These are phyloP conservation scores for Berberis thunbergii DNA, from an alignment of 164 flowering plant species.

Conservation along the genomic window DNA sequence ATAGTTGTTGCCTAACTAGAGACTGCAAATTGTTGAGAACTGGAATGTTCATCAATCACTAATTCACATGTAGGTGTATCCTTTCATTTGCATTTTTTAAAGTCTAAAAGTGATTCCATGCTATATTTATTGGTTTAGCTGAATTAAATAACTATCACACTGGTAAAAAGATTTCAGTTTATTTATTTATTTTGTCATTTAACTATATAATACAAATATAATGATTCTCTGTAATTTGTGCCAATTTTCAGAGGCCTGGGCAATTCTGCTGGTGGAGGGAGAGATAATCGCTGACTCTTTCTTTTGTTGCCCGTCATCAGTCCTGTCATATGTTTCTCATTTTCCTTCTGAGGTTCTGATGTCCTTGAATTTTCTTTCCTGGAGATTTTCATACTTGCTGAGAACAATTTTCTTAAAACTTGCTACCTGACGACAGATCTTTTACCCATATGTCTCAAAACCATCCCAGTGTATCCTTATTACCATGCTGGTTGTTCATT, in stretches of 20 bases:
- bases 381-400: conserved; percentile 5
- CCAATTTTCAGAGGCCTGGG: conserved; percentile 27
- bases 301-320: conserved; percentile 9
- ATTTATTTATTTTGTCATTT: not conserved
- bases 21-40: no score
- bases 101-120: no score
- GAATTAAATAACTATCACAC: no score
- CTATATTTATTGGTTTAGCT: no score
- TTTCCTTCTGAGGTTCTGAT: conserved; percentile 5
- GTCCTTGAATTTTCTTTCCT: not conserved
- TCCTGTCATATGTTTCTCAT: conserved; percentile 7
- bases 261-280: conserved; percentile 24
- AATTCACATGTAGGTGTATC: no score
- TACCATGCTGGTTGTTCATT: not conserved
- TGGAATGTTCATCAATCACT: no score
- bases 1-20: no score
- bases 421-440: conserved; percentile 2
- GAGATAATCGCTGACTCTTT: conserved; percentile 32
- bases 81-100: no score
- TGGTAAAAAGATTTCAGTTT: no score
- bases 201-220: not conserved
- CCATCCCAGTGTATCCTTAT: conserved; percentile 7
- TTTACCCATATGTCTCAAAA: conserved; percentile 3
- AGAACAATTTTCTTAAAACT: conserved; percentile 12
- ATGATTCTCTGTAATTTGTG: not conserved